Evolutionary conservation across 116 monocot species (phyloP).

Genomic region (Zostera marina): DNA sequence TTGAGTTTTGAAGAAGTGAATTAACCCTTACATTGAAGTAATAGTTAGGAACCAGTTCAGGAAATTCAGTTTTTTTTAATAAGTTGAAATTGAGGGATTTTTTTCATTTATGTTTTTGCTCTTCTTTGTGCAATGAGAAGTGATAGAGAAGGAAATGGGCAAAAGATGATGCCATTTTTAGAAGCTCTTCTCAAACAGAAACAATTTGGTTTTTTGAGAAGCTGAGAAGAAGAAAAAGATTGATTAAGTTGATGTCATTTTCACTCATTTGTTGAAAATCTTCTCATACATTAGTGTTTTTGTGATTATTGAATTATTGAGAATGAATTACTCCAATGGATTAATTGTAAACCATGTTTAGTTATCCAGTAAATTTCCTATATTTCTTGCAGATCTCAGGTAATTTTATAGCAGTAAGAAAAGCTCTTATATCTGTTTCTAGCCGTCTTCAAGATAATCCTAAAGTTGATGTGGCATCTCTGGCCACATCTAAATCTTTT

Average conservation of each 20-base stretch:
- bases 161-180: too few relatives aligned
- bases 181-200: too few relatives aligned
- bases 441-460: constrained; percentile 51
- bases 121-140: too few relatives aligned
- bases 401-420: constrained; percentile 46
- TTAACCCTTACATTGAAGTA: too few relatives aligned
- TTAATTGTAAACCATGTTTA: too few relatives aligned
- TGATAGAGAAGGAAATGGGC: too few relatives aligned
- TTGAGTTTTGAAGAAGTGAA: too few relatives aligned
- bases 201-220: neutral
- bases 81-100: too few relatives aligned
- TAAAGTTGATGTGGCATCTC: constrained; percentile 23
- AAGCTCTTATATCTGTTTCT: constrained; percentile 56
- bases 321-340: too few relatives aligned
- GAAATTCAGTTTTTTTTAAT: too few relatives aligned
- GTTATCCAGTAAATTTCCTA: neutral
- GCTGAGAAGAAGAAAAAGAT: constrained; percentile 3
- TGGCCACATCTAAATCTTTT: constrained; percentile 17
- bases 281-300: neutral
- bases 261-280: constrained; percentile 3
- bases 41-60: too few relatives aligned
- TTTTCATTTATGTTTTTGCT: too few relatives aligned
- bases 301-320: neutral
- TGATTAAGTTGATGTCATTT: neutral
- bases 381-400: constrained; percentile 43